Base-by-base conservation (phyloP, 2,329 filamentous ascomycete species). In the Aspergillus neotritici region DNA sequence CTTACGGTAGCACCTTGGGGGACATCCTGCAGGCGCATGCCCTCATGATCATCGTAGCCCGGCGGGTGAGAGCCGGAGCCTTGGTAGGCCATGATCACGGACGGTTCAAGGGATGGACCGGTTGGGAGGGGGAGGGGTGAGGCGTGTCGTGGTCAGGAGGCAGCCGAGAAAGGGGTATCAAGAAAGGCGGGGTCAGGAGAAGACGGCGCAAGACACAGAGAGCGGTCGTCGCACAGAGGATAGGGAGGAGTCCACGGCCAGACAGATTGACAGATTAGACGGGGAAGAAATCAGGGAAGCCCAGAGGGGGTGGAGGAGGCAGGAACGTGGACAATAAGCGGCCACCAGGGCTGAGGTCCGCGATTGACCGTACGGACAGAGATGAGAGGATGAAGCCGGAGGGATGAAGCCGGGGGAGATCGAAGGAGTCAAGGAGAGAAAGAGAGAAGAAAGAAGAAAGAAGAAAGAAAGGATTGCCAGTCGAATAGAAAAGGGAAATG, bases 11-110 rank as follows among this genome's bases (percentile, higher is more conserved):
- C 76, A 46, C 48, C 47, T 31, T 75, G 64, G 49, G 79, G 77
- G 29, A 87, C 72, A 60, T 87, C 83, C 61, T 86, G 80, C 59
- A 87, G 67, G 46, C 74, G 76, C 63, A 87, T 82, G 55, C 79
- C 76, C 44, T 79, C 77, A 46, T 78, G 73, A 54, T 81, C 83
- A 43, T 77, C 77, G 52, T 78, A 73, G 39, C 44, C 47, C 49
- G 66, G 69, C 62, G 72, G 70, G 48, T 76, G 54, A 43, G 49
- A 50, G 41, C 57, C 74, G 60, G 71, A 67, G 62, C 79, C 78
- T 67, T 79, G 78, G 67, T 85, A 85, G 60, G 82, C 82, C 78
- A 81, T 81, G 65, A 56, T 72, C 54, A 46, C 45, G 34, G 21
- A 25, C 9, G 6, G 3, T 25, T 9, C 21, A 46, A 42, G 40